A percentile compares a stretch with the other conserved stretches of the same genome.
phyloP scores from a whole-genome alignment of 2,329 filamentous ascomycete species.

The Corynespora cassiicola region DNA sequence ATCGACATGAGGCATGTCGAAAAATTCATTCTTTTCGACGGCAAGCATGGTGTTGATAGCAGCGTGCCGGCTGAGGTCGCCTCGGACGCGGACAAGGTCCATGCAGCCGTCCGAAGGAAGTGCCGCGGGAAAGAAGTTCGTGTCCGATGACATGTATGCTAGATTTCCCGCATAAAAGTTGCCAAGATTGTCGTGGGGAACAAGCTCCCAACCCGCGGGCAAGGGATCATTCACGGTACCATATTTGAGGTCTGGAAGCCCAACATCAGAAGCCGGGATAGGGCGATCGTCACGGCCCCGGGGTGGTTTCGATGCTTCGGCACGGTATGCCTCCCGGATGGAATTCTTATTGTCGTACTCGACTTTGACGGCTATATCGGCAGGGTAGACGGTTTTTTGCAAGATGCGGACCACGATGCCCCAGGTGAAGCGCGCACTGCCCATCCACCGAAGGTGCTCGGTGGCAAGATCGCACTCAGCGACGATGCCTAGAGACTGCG shows the following conservation, averaged over 20 bases:
- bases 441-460: slow-evolving; percentile 93
- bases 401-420: slow-evolving; percentile 82
- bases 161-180: slow-evolving; percentile 97
- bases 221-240: slow-evolving; percentile 81
- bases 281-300: slow-evolving; percentile 27
- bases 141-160: slow-evolving; percentile 86
- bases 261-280: slow-evolving; percentile 22
- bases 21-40: slow-evolving; percentile 76
- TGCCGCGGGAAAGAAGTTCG: slow-evolving; percentile 86
- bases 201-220: slow-evolving; percentile 76
- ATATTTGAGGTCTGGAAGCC: slow-evolving; percentile 76
- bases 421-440: slow-evolving; percentile 80
- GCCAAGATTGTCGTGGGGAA: slow-evolving; percentile 78
- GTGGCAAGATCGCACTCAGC: slow-evolving; percentile 91
- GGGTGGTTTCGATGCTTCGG: slow-evolving; percentile 31
- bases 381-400: slow-evolving; percentile 81
- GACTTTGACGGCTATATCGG: slow-evolving; percentile 84
- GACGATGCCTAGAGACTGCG: slow-evolving; percentile 86
- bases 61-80: slow-evolving; percentile 71
- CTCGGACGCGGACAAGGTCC: slow-evolving; percentile 83
- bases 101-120: slow-evolving; percentile 84
- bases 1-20: slow-evolving; percentile 77
- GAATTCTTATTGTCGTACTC: slow-evolving; percentile 77
- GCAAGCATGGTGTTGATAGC: slow-evolving; percentile 74
- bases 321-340: slow-evolving; percentile 75